Evolutionary conservation across 1,284 basidiomycete genomes (phyloP).

Genomic region (Cutaneotrichosporon cyanovorans): DNA sequence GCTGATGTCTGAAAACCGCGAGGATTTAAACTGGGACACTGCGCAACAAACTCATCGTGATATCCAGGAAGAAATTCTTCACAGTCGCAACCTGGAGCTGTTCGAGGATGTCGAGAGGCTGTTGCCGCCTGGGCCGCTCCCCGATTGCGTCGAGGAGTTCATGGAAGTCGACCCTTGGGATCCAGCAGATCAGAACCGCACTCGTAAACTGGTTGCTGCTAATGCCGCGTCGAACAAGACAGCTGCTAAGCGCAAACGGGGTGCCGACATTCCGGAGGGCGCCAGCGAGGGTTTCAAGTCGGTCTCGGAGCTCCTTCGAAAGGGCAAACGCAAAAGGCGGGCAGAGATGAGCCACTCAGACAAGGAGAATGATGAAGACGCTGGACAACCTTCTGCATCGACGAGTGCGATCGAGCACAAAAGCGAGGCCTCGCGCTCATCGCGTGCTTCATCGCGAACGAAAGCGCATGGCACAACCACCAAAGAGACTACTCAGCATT

Average conservation of each 20-base stretch:
- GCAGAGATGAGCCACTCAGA: background rate
- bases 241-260: slow-evolving; percentile 18
- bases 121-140: slow-evolving; percentile 68
- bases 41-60: slow-evolving; percentile 81
- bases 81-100: slow-evolving; percentile 78
- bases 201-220: slow-evolving; percentile 15
- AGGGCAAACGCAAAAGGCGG: slow-evolving; percentile 14
- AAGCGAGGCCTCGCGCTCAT: no score
- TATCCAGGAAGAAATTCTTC: slow-evolving; percentile 81
- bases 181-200: slow-evolving; percentile 31
- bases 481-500: slow-evolving; percentile 7
- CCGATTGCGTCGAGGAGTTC: slow-evolving; percentile 66
- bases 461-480: background rate
- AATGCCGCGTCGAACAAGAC: slow-evolving; percentile 11
- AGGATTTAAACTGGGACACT: slow-evolving; percentile 85
- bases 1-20: slow-evolving; percentile 82
- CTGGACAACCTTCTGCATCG: no score
- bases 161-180: slow-evolving; percentile 53
- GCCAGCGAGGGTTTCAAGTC: slow-evolving; percentile 35
- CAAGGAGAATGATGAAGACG: slow-evolving; percentile 12
- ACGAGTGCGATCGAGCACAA: no score
- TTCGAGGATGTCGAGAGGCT: slow-evolving; percentile 86
- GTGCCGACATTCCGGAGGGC: slow-evolving; percentile 38
- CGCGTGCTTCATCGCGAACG: background rate
- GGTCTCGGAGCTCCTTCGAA: slow-evolving; percentile 35